Conservation (phyloP, 495 filamentous ascomycete species). For the Immersiella caudata region DNA sequence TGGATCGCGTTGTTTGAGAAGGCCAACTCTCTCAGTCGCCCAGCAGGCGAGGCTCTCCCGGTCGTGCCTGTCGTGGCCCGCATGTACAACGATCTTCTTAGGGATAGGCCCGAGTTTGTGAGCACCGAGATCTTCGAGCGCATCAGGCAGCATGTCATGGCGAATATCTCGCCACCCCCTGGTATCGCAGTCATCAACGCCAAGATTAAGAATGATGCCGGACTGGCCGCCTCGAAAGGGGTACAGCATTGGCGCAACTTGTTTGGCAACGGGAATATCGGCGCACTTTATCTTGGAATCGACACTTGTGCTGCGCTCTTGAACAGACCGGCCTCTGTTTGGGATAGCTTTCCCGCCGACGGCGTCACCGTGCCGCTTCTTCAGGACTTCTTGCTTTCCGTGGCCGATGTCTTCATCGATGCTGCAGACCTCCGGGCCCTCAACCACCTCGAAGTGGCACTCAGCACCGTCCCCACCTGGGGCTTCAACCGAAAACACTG, state of each 20-base stretch:
- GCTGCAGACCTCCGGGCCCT: not conserved
- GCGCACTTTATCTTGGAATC: not conserved
- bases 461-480: not conserved
- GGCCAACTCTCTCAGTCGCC: constrained; percentile 20
- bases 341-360: not conserved
- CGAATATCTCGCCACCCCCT: constrained; percentile 21
- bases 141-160: constrained; percentile 21
- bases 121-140: constrained; percentile 19
- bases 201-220: constrained; percentile 21
- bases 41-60: constrained; percentile 28
- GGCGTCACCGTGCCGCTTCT: constrained; percentile 4
- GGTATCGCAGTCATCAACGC: constrained; percentile 26
- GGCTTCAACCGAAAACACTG: not conserved
- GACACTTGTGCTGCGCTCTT: not conserved
- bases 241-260: constrained; percentile 35
- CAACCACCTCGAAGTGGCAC: not conserved
- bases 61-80: constrained; percentile 21
- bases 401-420: constrained; percentile 7
- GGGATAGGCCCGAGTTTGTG: constrained; percentile 18
- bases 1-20: constrained; percentile 40
- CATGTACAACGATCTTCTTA: constrained; percentile 19
- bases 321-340: constrained; percentile 1
- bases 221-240: constrained; percentile 24
- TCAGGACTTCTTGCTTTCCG: constrained; percentile 6
- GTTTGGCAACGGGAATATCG: constrained; percentile 12